Evolutionary conservation across 1,284 basidiomycete species (phyloP), one percentile per base, ranked within the genome.

Genomic region (Phaffia rhodozyma): DNA sequence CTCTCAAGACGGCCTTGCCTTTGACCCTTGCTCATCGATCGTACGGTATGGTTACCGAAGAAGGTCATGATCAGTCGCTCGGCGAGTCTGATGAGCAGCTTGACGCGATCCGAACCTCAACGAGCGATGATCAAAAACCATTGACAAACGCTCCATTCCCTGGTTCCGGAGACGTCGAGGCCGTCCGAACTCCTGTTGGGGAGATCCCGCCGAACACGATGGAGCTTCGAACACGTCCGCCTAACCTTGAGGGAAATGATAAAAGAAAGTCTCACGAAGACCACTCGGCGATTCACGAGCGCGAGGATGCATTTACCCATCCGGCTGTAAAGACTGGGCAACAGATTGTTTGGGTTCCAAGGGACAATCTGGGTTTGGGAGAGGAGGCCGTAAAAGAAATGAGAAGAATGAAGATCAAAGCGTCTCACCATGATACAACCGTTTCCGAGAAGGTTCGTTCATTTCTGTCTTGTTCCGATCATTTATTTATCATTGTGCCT

Each of bases 261-360:
- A 27, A 43, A 43, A 11, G 38, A 43, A 43, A 43, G 38, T 16
- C 13, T 7, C 38, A 43, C 38, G 13, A 11, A 11, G 55, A 32
- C 30, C 25, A 51, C 25, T 27, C 29, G 52, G 18, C 55, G 7
- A 16, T 53, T 9, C 21, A 16, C 13, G 38, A 13, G 57, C 38
- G 62, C 29, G 63, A 61, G 6, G 67, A 72, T 34, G 75, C 78
- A 0, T 94, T 92, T 76, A 84, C 86, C 61, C 90, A 91, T 70
- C 90, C 89, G 20, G 88, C 87, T 13, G 79, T 83, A 16, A 83
- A 84, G 60, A 81, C 85, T 59, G 83, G 85, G 53, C 87, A 90
- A 75, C 79, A 83, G 64, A 78, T 83, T 13, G 77, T 96, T 49
- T 96, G 92, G 91, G 75, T 94, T 59, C 87, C 91, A 18, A 72